Evolutionary conservation across 1,139 yeast species (phyloP), one percentile per base, ranked within the genome.

Genomic region (Taiozyma sp.): DNA sequence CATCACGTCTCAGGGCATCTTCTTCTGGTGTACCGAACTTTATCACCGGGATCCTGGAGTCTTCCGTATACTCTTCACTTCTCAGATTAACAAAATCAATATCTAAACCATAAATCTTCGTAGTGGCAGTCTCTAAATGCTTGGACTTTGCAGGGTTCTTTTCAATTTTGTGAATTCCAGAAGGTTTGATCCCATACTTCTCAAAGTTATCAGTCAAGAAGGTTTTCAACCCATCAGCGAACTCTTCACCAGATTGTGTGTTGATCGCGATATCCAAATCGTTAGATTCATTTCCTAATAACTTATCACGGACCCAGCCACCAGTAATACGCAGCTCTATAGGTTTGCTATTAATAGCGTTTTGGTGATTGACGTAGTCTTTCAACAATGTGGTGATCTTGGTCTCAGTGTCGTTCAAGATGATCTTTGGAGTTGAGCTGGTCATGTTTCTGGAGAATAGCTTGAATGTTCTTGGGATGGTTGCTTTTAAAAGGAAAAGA

Each of bases 271-370:
- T 88, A 63, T 93, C 99, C 43, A 93, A 74, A 67, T 93, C 99
- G 64, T 93, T 84, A 50, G 95, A 84, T 34, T 80, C 83, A 47
- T 78, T 75, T 0, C 96, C 96, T 41, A 95, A 72, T 40, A 93
- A 71, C 70, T 93, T 93, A 68, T 93, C 99, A 61, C 99, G 78
- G 7, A 93, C 99, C 99, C 99, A 93, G 1, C 99, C 99, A 34
- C 99, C 99, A 0, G 98, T 92, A 60, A 93, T 87, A 56, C 99
- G 70, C 23, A 92, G 74, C 34, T 79, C 84, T 24, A 83, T 52
- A 13, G 50, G 47, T 16, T 47, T 24, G 45, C 58, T 19, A 2
- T 50, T 54, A 24, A 57, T 61, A 1, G 55, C 43, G 28, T 53
- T 53, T 24, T 43, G n/a, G 10, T 19, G 43, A 12, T 50, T 43